Evolutionary conservation across 2,329 filamentous ascomycete genomes (phyloP).

Genomic region (Hortaea werneckii): DNA sequence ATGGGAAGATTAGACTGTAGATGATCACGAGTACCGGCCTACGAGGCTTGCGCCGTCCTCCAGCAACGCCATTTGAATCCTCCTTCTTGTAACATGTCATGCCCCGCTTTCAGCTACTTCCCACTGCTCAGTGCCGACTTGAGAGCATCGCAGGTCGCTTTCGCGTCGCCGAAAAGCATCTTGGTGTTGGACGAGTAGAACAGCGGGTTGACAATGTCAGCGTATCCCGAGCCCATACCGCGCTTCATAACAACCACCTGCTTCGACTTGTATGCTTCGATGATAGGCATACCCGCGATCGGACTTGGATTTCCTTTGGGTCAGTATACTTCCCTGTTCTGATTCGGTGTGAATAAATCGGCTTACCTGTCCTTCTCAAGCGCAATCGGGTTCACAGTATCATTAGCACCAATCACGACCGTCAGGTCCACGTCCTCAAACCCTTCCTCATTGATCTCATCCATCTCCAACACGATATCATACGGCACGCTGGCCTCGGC

Average conservation of each 20-base stretch:
- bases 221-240: slow-evolving; percentile 78
- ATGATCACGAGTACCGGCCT: no score
- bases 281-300: slow-evolving; percentile 85
- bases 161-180: slow-evolving; percentile 89
- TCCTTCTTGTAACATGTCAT: not conserved
- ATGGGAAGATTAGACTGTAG: no score
- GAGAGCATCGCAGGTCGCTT: slow-evolving; percentile 36
- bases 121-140: slow-evolving; percentile 15
- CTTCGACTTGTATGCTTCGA: slow-evolving; percentile 91
- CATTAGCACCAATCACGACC: slow-evolving; percentile 83
- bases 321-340: no score
- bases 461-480: slow-evolving; percentile 89
- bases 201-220: slow-evolving; percentile 88
- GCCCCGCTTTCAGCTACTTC: not conserved
- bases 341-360: no score
- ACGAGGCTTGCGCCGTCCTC: no score
- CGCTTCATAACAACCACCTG: slow-evolving; percentile 90
- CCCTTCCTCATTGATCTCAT: slow-evolving; percentile 82
- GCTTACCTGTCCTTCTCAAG: slow-evolving; percentile 55
- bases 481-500: slow-evolving; percentile 83
- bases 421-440: slow-evolving; percentile 78
- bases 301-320: slow-evolving; percentile 39
- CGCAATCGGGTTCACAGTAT: slow-evolving; percentile 85
- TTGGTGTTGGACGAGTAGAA: slow-evolving; percentile 52
- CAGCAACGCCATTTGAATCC: no score